These are phyloP conservation scores for Dentipellis fragilis DNA, from an alignment of 768 basidiomycete genomes.

Conservation along the genomic window DNA sequence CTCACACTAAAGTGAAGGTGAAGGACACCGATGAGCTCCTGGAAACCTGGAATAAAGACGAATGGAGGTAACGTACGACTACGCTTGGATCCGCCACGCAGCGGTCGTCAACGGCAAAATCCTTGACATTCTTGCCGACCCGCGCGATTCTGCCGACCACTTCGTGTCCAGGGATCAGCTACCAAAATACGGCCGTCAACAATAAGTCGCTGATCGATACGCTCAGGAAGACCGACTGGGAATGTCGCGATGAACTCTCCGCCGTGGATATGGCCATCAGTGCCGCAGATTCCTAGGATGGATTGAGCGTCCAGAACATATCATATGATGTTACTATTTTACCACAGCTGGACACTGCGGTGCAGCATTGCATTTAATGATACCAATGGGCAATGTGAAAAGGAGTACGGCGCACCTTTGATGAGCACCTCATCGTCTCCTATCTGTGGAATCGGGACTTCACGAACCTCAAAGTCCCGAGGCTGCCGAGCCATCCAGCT, in stretches of 20 bases:
- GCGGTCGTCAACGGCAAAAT: conserved; percentile 69
- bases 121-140: conserved; percentile 72
- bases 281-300: conserved; percentile 51
- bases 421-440: neutral
- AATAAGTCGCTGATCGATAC: neutral
- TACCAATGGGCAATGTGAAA: neutral
- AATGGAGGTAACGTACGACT: conserved; percentile 35
- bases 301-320: neutral
- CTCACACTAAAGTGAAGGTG: conserved; percentile 62
- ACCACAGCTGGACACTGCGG: neutral
- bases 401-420: neutral
- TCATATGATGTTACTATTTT: neutral
- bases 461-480: neutral
- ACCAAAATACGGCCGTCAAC: neutral
- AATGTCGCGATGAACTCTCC: conserved; percentile 65
- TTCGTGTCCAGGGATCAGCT: conserved; percentile 71
- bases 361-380: neutral
- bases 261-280: conserved; percentile 51
- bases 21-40: no score
- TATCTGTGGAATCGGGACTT: neutral
- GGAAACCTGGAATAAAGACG: no score
- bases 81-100: conserved; percentile 75
- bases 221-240: conserved; percentile 34
- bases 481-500: neutral
- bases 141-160: conserved; percentile 64